These are phyloP conservation scores for Tricladium varicosporioides DNA, from an alignment of 2,329 filamentous ascomycete genomes.

Conservation along the genomic window DNA sequence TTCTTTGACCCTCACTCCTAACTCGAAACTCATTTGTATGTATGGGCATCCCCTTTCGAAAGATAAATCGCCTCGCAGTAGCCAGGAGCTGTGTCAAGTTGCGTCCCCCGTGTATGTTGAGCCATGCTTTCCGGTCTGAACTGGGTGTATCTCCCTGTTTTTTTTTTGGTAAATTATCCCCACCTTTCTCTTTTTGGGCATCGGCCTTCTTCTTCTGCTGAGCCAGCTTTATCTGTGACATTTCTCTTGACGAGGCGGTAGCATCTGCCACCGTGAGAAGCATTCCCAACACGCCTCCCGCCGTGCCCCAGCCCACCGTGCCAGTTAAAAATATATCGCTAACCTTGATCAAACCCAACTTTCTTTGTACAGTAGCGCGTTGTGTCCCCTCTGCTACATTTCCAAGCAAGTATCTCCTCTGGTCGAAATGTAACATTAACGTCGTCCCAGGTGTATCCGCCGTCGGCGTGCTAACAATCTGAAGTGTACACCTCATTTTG, in stretches of 20 bases:
- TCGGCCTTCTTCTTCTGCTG: constrained; percentile 36
- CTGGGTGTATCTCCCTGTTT: constrained; percentile 22
- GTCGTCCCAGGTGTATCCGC: constrained; percentile 82
- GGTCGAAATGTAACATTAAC: constrained; percentile 76
- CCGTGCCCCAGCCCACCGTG: constrained; percentile 68
- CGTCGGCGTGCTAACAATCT: constrained; percentile 79
- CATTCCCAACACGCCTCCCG: constrained; percentile 81
- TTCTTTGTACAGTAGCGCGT: constrained; percentile 61
- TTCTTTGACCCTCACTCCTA: constrained; percentile 25
- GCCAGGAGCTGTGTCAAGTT: constrained; percentile 81
- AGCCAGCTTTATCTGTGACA: constrained; percentile 40
- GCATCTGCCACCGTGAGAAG: constrained; percentile 80
- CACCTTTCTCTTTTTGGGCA: constrained; percentile 10
- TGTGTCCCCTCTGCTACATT: constrained; percentile 82
- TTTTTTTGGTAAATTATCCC: constrained; percentile 17
- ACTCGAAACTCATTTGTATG: constrained; percentile 61
- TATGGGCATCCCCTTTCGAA: constrained; percentile 79
- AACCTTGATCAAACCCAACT: constrained; percentile 61
- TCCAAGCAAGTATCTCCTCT: constrained; percentile 82
- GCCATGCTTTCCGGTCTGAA: constrained; percentile 33
- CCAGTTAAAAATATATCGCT: constrained; percentile 84
- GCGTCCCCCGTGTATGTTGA: constrained; percentile 74
- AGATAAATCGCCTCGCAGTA: constrained; percentile 81
- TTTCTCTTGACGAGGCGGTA: constrained; percentile 43
- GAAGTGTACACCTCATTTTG: constrained; percentile 70